Evolutionary conservation across 2,329 filamentous ascomycete genomes (phyloP), one percentile per base, ranked within the genome.

Genomic region (Paecilomyces fulvus): DNA sequence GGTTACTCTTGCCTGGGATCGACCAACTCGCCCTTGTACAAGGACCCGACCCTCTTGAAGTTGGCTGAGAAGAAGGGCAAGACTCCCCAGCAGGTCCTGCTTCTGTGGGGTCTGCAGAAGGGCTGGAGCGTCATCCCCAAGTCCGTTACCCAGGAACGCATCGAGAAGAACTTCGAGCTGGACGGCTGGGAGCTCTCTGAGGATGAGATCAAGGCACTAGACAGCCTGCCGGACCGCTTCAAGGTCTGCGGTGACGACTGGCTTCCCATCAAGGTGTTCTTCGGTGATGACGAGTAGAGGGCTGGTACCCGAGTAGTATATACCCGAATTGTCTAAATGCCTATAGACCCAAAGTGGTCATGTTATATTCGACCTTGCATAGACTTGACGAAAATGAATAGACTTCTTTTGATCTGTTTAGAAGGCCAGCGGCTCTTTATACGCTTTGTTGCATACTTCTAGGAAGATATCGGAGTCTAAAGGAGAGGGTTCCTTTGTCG

Each of bases 91-190:
- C 80, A 83, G 65, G 75, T 80, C 6, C 75, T 80, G 25, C 71
- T 83, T 33, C 78, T 85, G 65, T 95, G 90, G 89, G 90, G 89
- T 61, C 76, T 95, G 55, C 83, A 88, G 71, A 85, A 90, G 69
- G 89, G 87, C 58, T 90, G 86, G 79, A 88, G 84, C 62, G 89
- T 95, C 54, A 90, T 95, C 65, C 90, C 90, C 66, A 95, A 95
- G 81, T 88, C 83, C 54, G 87, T 92, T 57, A 91, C 83, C 62
- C 81, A 84, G 63, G 79, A 78, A 54, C 83, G 90, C 48, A 91
- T 95, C 66, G 79, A 88, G 73, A 82, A 77, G 60, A 95, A 95
- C 80, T 89, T 85, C 64, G 82, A 87, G 70, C 78, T 89, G 54
- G 83, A 91, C 71, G 88, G 86, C 54, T 92, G 85, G 84, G 78